phyloP scores from a whole-genome alignment of 2,329 filamentous ascomycete species.

The Fusarium sp. region DNA sequence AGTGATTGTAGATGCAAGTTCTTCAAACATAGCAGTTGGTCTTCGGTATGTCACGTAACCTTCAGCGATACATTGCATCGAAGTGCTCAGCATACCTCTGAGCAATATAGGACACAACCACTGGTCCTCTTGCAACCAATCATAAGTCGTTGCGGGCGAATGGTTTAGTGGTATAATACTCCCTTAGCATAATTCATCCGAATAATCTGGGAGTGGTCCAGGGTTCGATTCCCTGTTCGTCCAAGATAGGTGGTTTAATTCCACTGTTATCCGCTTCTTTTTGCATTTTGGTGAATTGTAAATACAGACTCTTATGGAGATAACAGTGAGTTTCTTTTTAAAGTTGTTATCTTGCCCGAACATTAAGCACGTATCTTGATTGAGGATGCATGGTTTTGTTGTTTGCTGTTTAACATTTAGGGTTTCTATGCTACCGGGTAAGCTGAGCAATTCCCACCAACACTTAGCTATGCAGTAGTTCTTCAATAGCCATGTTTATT shows the following conservation, averaged over 20 bases:
- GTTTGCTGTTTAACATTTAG: fast-evolving
- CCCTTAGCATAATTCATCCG: slow-evolving; percentile 18
- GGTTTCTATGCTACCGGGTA: background rate
- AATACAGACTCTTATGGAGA: too few relatives aligned
- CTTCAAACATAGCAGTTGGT: too few relatives aligned
- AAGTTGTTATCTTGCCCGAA: background rate
- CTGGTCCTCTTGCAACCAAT: fast-evolving
- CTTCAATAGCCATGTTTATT: too few relatives aligned
- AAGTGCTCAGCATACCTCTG: fast-evolving
- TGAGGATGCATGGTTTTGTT: too few relatives aligned
- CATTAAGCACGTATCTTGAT: fast-evolving
- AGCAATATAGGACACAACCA: fast-evolving
- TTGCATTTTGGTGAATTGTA: background rate
- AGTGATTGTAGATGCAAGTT: background rate
- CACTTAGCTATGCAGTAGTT: too few relatives aligned
- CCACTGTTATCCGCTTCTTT: slow-evolving; percentile 19
- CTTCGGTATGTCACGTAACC: fast-evolving
- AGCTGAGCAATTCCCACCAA: background rate
- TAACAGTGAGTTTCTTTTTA: fast-evolving
- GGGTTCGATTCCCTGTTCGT: slow-evolving; percentile 34
- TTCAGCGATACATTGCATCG: fast-evolving
- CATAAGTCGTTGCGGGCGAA: slow-evolving; percentile 12
- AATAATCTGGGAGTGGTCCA: slow-evolving; percentile 25
- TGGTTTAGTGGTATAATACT: slow-evolving; percentile 30
- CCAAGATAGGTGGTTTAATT: slow-evolving; percentile 8